Percentiles rank a stretch among this genome's conserved stretches.
phyloP scores from a whole-genome alignment of 1,284 basidiomycete species.

The Sanghuangporus sanghuang region DNA sequence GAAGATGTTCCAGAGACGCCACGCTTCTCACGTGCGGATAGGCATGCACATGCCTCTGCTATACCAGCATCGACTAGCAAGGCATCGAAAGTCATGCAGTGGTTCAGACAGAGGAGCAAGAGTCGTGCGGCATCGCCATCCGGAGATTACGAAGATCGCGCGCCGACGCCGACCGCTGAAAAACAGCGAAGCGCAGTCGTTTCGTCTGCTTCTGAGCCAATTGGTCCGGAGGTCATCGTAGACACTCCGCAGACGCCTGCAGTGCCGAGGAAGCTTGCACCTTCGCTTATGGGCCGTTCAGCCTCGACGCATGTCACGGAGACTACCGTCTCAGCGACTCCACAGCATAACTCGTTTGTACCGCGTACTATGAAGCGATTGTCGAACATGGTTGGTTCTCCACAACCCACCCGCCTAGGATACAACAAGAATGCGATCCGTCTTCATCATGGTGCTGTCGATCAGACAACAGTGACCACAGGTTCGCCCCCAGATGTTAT shows the following conservation, averaged over 20 bases:
- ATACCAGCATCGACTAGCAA: constrained; percentile 68
- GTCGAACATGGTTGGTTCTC: constrained; percentile 11
- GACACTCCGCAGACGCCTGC: not conserved
- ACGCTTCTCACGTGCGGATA: constrained; percentile 21
- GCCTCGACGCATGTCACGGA: constrained; percentile 6
- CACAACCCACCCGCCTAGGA: constrained; percentile 7
- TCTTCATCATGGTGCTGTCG: constrained; percentile 89
- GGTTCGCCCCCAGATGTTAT: constrained; percentile 84
- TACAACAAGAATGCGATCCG: constrained; percentile 61
- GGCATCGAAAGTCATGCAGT: constrained; percentile 75
- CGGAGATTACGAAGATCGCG: constrained; percentile 29
- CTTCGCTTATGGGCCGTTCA: constrained; percentile 1
- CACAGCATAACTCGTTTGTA: constrained; percentile 2
- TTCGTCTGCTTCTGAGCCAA: not conserved
- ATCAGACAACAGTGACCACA: constrained; percentile 87
- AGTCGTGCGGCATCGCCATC: constrained; percentile 28
- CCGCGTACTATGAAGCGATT: constrained; percentile 13
- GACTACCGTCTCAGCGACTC: not conserved
- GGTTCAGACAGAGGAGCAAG: constrained; percentile 72
- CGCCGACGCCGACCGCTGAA: constrained; percentile 19
- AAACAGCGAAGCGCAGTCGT: constrained; percentile 4
- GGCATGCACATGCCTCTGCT: constrained; percentile 25
- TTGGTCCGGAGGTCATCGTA: not conserved
- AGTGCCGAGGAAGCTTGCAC: not conserved
- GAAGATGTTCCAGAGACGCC: constrained; percentile 17